A percentile compares a stretch with the other conserved stretches of the same genome.
phyloP scores from a whole-genome alignment of 2,329 filamentous ascomycete genomes.

The Aureobasidium sp. region DNA sequence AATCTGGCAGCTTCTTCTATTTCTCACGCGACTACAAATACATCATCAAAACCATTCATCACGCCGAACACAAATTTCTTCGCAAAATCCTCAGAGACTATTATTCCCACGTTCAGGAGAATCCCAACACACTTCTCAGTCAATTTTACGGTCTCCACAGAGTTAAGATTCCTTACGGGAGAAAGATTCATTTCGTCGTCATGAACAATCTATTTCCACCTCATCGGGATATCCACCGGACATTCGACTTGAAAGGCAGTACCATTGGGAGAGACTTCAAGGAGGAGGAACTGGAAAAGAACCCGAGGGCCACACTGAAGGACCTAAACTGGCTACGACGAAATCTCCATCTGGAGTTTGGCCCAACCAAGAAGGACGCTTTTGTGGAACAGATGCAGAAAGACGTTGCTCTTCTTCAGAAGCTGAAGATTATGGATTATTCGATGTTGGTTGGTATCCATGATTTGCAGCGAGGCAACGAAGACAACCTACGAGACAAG shows the following conservation, averaged over 20 bases:
- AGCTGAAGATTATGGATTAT: constrained; percentile 96
- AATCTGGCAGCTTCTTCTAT: constrained; percentile 99
- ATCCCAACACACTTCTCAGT: constrained; percentile 92
- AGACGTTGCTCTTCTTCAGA: constrained; percentile 80
- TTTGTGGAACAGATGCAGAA: constrained; percentile 84
- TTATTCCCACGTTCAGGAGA: constrained; percentile 82
- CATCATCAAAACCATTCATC: constrained; percentile 99
- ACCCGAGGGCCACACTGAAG: constrained; percentile 87
- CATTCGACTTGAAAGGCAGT: constrained; percentile 93
- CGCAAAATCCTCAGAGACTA: constrained; percentile 82
- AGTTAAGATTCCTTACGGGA: constrained; percentile 95
- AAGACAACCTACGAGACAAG: constrained; percentile 84
- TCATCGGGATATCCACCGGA: constrained; percentile 93
- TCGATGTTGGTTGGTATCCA: constrained; percentile 92
- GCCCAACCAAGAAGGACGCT: constrained; percentile 74
- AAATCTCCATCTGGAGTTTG: constrained; percentile 77
- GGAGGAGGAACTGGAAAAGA: constrained; percentile 78
- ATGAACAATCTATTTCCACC: constrained; percentile 99
- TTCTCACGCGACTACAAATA: constrained; percentile 99
- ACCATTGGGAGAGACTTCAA: constrained; percentile 86
- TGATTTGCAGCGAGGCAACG: constrained; percentile 80
- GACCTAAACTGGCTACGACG: constrained; percentile 93
- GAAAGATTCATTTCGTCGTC: constrained; percentile 98
- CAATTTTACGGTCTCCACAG: constrained; percentile 97
- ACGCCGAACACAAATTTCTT: constrained; percentile 82